Percentiles rank a stretch among this genome's conserved stretches.
Conservation (phyloP, 495 filamentous ascomycete genomes). For the Podospora pseudopauciseta region DNA sequence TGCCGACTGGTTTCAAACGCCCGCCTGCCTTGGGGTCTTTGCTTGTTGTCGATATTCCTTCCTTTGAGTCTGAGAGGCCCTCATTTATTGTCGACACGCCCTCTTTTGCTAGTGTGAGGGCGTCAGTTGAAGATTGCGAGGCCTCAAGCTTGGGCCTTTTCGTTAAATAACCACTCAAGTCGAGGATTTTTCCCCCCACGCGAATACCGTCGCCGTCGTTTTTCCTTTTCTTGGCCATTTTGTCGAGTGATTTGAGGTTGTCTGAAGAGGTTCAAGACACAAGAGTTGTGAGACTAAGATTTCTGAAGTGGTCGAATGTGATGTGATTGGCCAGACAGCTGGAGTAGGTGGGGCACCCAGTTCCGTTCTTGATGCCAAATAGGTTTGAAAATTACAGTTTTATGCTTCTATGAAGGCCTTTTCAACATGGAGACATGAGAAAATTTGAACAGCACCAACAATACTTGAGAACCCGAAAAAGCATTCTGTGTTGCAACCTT, state of each 20-base stretch:
- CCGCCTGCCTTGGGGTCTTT: neutral
- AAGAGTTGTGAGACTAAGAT: neutral
- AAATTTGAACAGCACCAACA: too few relatives aligned
- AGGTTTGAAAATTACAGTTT: too few relatives aligned
- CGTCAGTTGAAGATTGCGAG: constrained; percentile 3
- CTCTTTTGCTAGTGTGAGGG: neutral
- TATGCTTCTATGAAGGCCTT: too few relatives aligned
- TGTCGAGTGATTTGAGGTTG: neutral
- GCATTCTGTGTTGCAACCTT: too few relatives aligned
- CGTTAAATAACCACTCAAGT: constrained; percentile 39
- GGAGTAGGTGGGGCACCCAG: too few relatives aligned
- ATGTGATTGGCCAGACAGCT: too few relatives aligned
- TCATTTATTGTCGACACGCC: neutral
- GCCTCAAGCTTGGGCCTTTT: constrained; percentile 30
- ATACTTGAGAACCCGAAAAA: too few relatives aligned
- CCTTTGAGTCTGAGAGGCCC: neutral
- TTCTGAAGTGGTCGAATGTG: neutral
- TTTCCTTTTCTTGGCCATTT: constrained; percentile 29
- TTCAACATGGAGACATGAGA: too few relatives aligned
- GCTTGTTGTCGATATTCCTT: neutral
- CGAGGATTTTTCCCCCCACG: constrained; percentile 40
- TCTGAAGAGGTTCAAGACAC: neutral
- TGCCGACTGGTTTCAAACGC: constrained; percentile 17
- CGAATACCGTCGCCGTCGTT: constrained; percentile 22
- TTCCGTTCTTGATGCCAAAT: too few relatives aligned